Evolutionary conservation across 176 grass and related monocot species (phyloP).

Genomic region (Canna indica): DNA sequence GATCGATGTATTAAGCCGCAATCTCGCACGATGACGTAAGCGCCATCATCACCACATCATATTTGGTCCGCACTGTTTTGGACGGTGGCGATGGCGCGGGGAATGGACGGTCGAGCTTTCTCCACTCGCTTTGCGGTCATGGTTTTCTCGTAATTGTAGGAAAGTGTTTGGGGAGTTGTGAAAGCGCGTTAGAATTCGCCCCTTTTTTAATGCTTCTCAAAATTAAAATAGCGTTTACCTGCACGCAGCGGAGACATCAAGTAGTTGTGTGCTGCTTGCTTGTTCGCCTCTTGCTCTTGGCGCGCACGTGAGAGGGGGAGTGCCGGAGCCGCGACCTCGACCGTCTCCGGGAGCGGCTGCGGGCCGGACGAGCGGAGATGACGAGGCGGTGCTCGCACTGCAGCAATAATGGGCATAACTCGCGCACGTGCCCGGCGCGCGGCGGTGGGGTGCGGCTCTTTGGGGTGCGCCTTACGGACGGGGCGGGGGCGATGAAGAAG

Average conservation of each 20-base stretch:
- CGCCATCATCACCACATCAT: neutral
- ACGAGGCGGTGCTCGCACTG: conserved; percentile 93
- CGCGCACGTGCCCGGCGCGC: conserved; percentile 68
- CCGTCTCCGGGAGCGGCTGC: too few species aligned
- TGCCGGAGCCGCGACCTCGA: neutral
- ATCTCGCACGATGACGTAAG: neutral
- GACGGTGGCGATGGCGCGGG: neutral
- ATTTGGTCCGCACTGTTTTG: neutral
- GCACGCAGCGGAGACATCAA: neutral
- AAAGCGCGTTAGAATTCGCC: neutral
- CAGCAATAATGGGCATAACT: conserved; percentile 95
- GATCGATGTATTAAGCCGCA: neutral
- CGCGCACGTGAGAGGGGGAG: neutral
- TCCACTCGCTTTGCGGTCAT: neutral
- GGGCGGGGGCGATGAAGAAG: conserved; percentile 61
- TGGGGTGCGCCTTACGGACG: conserved; percentile 61
- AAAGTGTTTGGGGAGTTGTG: neutral
- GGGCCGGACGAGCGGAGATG: conserved; percentile 31
- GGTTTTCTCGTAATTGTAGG: conserved; percentile 9
- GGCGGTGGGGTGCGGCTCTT: conserved; percentile 48
- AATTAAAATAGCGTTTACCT: neutral
- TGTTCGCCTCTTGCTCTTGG: neutral
- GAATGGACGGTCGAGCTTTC: conserved; percentile 10
- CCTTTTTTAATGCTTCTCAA: neutral
- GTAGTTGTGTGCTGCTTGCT: neutral